phyloP scores from a whole-genome alignment of 2,329 filamentous ascomycete genomes.

The Zopfia rhizophila region DNA sequence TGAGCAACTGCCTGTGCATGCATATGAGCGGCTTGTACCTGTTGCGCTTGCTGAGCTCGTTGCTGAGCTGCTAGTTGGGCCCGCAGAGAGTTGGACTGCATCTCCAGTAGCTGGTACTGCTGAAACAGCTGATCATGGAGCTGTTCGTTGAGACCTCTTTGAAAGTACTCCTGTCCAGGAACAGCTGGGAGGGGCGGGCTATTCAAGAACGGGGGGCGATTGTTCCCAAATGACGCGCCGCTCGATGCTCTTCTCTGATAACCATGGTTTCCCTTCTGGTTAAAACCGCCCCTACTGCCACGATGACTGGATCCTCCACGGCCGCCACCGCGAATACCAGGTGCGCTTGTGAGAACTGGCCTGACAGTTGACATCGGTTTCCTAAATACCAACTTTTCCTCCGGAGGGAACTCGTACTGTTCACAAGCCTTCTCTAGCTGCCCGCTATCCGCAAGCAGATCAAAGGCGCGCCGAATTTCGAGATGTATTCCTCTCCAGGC shows the following conservation, averaged over 20 bases:
- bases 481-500: conserved; percentile 91
- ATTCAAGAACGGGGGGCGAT: conserved; percentile 50
- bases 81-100: conserved; percentile 51
- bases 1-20: conserved; percentile 50
- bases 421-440: conserved; percentile 88
- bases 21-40: conserved; percentile 47
- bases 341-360: conserved; percentile 64
- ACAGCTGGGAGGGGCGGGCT: conserved; percentile 54
- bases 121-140: conserved; percentile 61
- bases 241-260: conserved; percentile 65
- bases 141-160: conserved; percentile 52
- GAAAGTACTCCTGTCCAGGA: conserved; percentile 56
- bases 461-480: conserved; percentile 89
- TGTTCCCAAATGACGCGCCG: conserved; percentile 60
- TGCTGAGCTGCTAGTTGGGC: conserved; percentile 50
- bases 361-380: conserved; percentile 63
- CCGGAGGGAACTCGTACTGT: conserved; percentile 86
- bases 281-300: conserved; percentile 58
- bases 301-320: conserved; percentile 58
- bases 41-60: conserved; percentile 52
- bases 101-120: conserved; percentile 59
- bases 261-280: conserved; percentile 58
- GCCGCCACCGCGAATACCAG: conserved; percentile 59
- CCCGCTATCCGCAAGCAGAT: conserved; percentile 75
- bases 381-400: conserved; percentile 71